Evolutionary conservation across 1,284 basidiomycete species (phyloP).

Genomic region (Ganoderma meredithae): DNA sequence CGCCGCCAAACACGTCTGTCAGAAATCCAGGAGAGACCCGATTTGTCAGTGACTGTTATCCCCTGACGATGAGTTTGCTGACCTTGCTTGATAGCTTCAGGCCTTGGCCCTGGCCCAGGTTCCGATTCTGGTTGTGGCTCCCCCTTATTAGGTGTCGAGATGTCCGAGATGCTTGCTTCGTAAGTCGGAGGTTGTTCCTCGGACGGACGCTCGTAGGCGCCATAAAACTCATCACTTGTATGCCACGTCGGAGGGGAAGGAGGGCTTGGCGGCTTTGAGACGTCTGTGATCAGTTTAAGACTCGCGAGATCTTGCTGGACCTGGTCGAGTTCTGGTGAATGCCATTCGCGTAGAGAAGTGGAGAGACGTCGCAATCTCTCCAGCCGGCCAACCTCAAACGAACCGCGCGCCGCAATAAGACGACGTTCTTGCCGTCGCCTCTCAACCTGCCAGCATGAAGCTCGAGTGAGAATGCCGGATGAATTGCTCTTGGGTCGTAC

Average conservation of each 20-base stretch:
- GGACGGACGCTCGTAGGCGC: neutral
- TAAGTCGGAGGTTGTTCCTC: neutral
- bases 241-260: neutral
- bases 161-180: neutral
- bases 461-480: neutral
- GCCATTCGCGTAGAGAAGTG: constrained; percentile 45
- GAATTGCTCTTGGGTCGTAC: constrained; percentile 47
- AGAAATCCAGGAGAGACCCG: neutral
- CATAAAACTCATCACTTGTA: neutral
- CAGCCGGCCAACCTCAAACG: constrained; percentile 62
- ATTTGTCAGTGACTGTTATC: neutral
- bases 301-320: constrained; percentile 2
- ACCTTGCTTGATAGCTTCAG: neutral
- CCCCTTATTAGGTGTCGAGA: no score
- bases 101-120: neutral
- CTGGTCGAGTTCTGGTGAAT: constrained; percentile 32
- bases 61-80: neutral
- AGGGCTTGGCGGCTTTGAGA: neutral
- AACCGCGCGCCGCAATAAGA: constrained; percentile 54
- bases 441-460: constrained; percentile 46
- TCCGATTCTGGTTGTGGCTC: neutral
- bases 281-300: constrained; percentile 10
- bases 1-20: neutral
- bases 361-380: constrained; percentile 52
- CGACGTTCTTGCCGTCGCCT: constrained; percentile 58